Base-by-base conservation (phyloP, 116 monocot genomes). In the Posidonia oceanica region DNA sequence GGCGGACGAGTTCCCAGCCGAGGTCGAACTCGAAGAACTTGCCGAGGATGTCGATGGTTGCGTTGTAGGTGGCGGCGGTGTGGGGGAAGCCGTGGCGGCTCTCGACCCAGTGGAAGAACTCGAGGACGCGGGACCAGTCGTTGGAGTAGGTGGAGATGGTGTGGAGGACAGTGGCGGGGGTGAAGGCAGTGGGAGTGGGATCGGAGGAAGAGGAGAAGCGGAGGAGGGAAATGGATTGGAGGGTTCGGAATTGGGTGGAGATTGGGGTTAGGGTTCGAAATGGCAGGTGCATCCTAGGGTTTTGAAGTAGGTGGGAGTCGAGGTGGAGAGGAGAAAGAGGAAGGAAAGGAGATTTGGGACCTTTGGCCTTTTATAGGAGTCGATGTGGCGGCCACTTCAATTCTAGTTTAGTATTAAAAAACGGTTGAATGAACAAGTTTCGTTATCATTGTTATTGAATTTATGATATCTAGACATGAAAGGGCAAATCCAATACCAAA, bases 1-100 rank as follows among this genome's bases (percentile, higher is more conserved):
- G 59, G 61, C 8, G 14, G 77, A 98, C 60, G 71, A 89, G 82
- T 67, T 71, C 77, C 69, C 75, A 72, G 18, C 82, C 83, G 48
- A 44, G 77, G 62, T 79, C 71, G 84, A 92, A 98, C 78, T 92
- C 87, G 79, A 92, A 80, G 82, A 84, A 85, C 80, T 98, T 98
- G 21, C 85, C 89, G 66, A 92, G 89, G 77, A 93, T 77, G 75
- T 86, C 85, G 68, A 98, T 67, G 75, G 73, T 37, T 73, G 59
- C 61, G 76, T 89, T 54, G 63, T 78, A 83, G 75, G 87, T 87
- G 66, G 69, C 38, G 38, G 78, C 38, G 70, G 85, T 77, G 80
- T 84, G 93, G 68, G 54, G 23, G 77, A 87, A 87, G 59, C 41
- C 54, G 71, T 62, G 69, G 20, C 41, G 56, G 72, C 68, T 18